phyloP scores from a whole-genome alignment of 805 yeast species.

The Pichia nakasei region DNA sequence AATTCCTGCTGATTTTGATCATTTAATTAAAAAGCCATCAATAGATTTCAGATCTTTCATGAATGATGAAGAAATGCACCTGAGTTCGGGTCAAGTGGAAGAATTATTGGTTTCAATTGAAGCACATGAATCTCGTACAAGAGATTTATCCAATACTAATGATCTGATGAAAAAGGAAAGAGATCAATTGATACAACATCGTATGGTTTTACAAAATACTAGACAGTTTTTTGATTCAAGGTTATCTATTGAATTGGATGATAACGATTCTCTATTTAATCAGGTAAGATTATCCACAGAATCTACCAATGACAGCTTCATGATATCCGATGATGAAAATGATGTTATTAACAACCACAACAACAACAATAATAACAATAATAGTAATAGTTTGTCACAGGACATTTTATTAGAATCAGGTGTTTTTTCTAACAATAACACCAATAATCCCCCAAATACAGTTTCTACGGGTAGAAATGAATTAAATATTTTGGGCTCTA shows the following conservation, averaged over 20 bases:
- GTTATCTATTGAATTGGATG: constrained; percentile 24
- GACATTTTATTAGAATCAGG: constrained; percentile 16
- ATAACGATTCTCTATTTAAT: constrained; percentile 17
- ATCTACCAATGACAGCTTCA: constrained; percentile 8
- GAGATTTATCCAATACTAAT: constrained; percentile 60
- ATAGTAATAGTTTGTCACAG: too few species aligned
- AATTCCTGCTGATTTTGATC: constrained; percentile 20
- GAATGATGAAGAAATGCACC: constrained; percentile 31
- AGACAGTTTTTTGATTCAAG: constrained; percentile 28
- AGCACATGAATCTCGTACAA: constrained; percentile 60
- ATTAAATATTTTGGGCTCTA: constrained; percentile 26
- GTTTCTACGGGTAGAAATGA: constrained; percentile 28
- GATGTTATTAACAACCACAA: not conserved
- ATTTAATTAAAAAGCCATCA: constrained; percentile 16
- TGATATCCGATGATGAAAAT: constrained; percentile 13
- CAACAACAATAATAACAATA: too few species aligned
- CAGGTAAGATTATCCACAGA: constrained; percentile 19
- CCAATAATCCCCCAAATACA: not conserved
- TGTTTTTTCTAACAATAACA: not conserved
- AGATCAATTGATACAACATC: constrained; percentile 55
- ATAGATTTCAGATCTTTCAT: constrained; percentile 4
- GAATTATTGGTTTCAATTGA: constrained; percentile 52
- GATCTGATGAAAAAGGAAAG: constrained; percentile 52
- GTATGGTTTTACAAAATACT: constrained; percentile 41
- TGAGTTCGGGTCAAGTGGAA: constrained; percentile 64